phyloP scores from a whole-genome alignment of 352 stramenopile species.

The Phytophthora vignae region DNA sequence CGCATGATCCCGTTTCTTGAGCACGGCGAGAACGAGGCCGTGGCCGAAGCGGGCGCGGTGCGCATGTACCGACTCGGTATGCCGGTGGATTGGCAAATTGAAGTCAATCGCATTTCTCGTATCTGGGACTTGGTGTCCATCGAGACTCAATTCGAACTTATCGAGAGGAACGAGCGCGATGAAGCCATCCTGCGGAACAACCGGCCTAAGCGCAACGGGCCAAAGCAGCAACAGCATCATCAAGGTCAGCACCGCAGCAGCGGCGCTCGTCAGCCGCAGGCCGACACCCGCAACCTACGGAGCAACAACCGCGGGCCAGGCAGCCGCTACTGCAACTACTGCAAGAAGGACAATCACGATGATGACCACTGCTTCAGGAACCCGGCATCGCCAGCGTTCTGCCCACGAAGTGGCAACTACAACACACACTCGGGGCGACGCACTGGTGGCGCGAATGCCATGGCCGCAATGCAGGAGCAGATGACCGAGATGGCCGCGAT shows the following conservation, averaged over 20 bases:
- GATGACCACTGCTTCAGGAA: neutral
- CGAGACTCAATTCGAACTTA: neutral
- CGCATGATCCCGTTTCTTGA: constrained; percentile 8
- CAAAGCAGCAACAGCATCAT: neutral
- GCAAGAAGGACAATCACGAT: neutral
- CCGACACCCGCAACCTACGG: neutral
- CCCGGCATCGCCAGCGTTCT: neutral
- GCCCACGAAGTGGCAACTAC: neutral
- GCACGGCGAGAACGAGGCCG: neutral
- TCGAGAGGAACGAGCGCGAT: neutral
- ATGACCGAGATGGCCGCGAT: neutral
- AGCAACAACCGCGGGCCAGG: neutral
- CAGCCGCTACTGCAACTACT: neutral
- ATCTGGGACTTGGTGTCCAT: neutral
- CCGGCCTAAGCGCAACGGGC: neutral
- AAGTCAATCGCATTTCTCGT: constrained; percentile 4
- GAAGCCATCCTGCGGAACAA: neutral
- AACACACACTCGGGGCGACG: neutral
- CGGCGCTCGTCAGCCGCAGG: neutral
- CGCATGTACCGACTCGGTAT: constrained; percentile 2
- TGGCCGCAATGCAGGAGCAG: neutral
- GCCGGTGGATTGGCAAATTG: constrained; percentile 5
- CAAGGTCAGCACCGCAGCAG: neutral
- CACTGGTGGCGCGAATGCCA: neutral
- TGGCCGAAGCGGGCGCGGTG: constrained; percentile 3